These are phyloP conservation scores for Skeletonema menzelii DNA, from an alignment of 108 stramenopile species.

Conservation along the genomic window DNA sequence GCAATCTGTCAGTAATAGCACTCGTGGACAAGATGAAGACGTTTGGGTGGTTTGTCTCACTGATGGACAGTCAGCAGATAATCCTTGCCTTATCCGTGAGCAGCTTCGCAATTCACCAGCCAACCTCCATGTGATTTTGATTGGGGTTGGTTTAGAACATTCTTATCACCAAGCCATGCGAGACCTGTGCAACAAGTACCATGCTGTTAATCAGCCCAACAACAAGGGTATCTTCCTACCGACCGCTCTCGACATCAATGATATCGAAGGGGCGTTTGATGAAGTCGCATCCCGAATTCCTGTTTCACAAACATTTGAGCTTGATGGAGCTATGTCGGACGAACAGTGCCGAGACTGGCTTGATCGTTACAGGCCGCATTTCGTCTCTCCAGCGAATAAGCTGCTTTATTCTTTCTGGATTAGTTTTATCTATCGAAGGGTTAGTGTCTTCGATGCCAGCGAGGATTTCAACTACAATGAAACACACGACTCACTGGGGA, in stretches of 20 bases:
- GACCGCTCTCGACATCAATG: slow-evolving; percentile 13
- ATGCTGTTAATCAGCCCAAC: not conserved
- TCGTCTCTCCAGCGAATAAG: slow-evolving; percentile 12
- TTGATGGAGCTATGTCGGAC: slow-evolving; percentile 29
- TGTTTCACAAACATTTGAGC: slow-evolving; percentile 31
- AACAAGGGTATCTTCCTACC: slow-evolving; percentile 33
- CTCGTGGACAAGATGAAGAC: not conserved
- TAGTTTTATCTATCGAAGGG: slow-evolving; percentile 16
- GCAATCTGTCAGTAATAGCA: not conserved
- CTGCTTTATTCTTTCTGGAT: slow-evolving; percentile 26
- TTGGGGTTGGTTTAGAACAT: slow-evolving; percentile 17
- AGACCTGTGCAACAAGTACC: slow-evolving; percentile 22
- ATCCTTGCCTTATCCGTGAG: not conserved
- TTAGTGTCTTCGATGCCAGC: slow-evolving; percentile 22
- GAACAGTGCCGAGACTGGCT: slow-evolving; percentile 16
- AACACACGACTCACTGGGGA: slow-evolving; percentile 16
- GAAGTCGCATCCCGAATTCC: slow-evolving; percentile 17
- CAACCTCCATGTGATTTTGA: slow-evolving; percentile 20
- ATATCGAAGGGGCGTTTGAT: slow-evolving; percentile 19
- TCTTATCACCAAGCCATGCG: not conserved
- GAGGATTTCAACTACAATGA: slow-evolving; percentile 36
- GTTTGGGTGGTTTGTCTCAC: slow-evolving; percentile 30
- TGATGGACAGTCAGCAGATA: slow-evolving; percentile 24
- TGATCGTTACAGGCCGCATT: slow-evolving; percentile 8
- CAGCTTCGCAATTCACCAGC: slow-evolving; percentile 10